Conservation (phyloP, 495 filamentous ascomycete species). For the Talaromyces nanjingensis region DNA sequence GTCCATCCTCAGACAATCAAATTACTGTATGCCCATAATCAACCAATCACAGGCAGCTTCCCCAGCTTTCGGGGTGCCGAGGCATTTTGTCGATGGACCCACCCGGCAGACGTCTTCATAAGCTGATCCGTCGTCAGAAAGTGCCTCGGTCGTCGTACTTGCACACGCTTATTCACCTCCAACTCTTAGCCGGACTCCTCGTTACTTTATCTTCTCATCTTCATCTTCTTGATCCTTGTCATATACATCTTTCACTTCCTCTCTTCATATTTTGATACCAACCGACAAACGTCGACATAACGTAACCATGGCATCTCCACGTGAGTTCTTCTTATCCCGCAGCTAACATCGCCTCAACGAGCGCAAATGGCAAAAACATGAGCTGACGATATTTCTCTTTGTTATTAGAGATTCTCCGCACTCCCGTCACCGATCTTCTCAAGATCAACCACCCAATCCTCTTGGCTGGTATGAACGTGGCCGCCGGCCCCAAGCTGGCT, state of each 20-base stretch:
- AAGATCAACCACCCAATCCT: slow-evolving; percentile 95
- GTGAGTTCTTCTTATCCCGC: slow-evolving; percentile 41
- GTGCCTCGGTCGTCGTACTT: slow-evolving; percentile 13
- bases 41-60: background rate
- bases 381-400: slow-evolving; percentile 18
- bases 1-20: background rate
- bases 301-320: slow-evolving; percentile 68
- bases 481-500: slow-evolving; percentile 92
- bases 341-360: slow-evolving; percentile 1
- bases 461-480: slow-evolving; percentile 98
- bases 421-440: slow-evolving; percentile 86
- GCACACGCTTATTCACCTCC: background rate
- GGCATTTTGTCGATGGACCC: background rate
- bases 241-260: slow-evolving; percentile 10
- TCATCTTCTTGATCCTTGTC: background rate
- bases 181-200: background rate
- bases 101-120: background rate
- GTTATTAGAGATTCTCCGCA: slow-evolving; percentile 69
- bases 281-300: slow-evolving; percentile 8
- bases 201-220: background rate
- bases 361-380: background rate
- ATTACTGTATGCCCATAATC: background rate
- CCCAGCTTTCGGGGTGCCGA: background rate
- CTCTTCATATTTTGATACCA: slow-evolving; percentile 13
- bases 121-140: background rate